Base-by-base conservation (phyloP, 2,329 filamentous ascomycete genomes). In the Colletotrichum sp. region DNA sequence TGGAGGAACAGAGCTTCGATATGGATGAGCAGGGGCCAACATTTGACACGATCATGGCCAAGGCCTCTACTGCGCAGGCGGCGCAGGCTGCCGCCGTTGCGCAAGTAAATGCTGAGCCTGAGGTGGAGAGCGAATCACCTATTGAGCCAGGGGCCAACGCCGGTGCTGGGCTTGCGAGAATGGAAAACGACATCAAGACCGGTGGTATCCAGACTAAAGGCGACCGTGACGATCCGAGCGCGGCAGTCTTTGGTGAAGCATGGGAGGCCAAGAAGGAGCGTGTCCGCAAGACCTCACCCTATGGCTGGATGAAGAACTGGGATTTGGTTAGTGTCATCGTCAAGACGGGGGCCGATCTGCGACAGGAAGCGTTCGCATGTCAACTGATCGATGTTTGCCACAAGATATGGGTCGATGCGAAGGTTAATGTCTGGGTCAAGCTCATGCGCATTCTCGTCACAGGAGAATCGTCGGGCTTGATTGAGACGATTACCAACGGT, bases 301-400 rank as follows among this genome's bases (percentile, higher is more conserved):
- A 96, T 80, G 94, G 94, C 12, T 95, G 93, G 91, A 95, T 95
- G 92, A 94, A 94, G 84, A 96, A 95, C 80, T 97, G 94, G 94
- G 94, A 97, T 79, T 88, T 97, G 29, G 88, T 97, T 75, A 96
- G 93, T 80, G 94, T 97, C 73, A 97, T 97, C 80, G 93, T 97
- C 78, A 97, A 97, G 86, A 97, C 94, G 13, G 94, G 94, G 4
- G 93, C 93, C 4, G 94, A 97, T 83, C 85, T 97, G 75, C 89
- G 94, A 65, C 94, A 97, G 84, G 94, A 97, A 83, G 94, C 94
- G 0, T 97, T 97, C 82, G 94, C 94, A 8, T 96, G 94, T 81
- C 94, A 97, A 83, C 89, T 97, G 58, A 97, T 97, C 77, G 88
- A 91, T 71, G 93, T 95, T 15, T 97, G 94, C 83, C 90, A 94